Evolutionary conservation across 257 asterid species (phyloP).

Genomic region (Mitragyna speciosa): DNA sequence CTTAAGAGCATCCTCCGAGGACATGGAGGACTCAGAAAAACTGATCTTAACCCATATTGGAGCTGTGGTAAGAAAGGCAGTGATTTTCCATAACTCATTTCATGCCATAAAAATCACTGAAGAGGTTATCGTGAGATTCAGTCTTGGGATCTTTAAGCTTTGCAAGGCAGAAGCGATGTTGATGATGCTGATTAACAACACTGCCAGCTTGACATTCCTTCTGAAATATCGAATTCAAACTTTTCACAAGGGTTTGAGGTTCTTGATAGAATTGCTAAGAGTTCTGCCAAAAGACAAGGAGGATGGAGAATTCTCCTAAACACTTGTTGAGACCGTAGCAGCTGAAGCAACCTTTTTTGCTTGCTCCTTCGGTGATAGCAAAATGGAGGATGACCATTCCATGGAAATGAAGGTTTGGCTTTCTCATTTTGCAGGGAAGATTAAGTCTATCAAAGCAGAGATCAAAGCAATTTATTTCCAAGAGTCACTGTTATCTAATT

Average conservation of each 20-base stretch:
- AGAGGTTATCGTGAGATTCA: not conserved
- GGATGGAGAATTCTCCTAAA: too few species aligned
- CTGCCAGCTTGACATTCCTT: not conserved
- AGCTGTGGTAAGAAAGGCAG: not conserved
- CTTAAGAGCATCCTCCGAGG: not conserved
- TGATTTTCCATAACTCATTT: not conserved
- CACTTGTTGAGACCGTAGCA: not conserved
- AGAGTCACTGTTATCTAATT: not conserved
- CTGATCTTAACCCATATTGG: not conserved
- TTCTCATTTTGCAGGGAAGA: not conserved
- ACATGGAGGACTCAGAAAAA: not conserved
- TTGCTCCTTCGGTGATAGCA: not conserved
- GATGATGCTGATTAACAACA: not conserved
- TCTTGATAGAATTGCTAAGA: not conserved
- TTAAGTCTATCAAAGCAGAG: not conserved
- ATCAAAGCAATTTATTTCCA: not conserved
- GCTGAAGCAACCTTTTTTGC: not conserved
- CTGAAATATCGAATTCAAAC: not conserved
- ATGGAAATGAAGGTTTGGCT: not conserved
- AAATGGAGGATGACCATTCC: not conserved
- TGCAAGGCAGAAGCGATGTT: not conserved
- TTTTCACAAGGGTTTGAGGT: not conserved
- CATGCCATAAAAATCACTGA: not conserved
- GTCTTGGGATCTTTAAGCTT: conserved; percentile 1
- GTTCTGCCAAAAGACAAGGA: not conserved